Conservation (phyloP, 129 eudicot species). For the Escallonia herrerae region DNA sequence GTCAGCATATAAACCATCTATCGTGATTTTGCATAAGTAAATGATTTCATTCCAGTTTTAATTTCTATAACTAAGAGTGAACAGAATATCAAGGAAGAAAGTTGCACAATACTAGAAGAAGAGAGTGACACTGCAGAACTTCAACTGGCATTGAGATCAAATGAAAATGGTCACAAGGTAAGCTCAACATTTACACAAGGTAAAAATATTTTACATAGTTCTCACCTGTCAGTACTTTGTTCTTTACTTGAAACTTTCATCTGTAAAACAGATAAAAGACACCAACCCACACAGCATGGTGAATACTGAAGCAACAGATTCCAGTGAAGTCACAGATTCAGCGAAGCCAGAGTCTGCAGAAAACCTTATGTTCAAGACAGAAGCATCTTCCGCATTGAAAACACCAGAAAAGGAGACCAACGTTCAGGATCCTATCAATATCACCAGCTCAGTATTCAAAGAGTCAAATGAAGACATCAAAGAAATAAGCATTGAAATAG, state of each 20-base stretch:
- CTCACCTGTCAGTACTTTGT: not conserved
- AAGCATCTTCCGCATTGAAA: conserved; percentile 13
- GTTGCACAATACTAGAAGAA: not conserved
- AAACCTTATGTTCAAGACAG: conserved; percentile 10
- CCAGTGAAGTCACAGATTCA: conserved; percentile 10
- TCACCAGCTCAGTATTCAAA: conserved; percentile 10
- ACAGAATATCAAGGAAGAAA: conserved; percentile 8
- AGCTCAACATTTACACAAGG: not conserved
- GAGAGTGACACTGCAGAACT: not conserved
- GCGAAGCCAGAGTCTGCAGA: conserved; percentile 7
- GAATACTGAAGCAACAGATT: conserved; percentile 11
- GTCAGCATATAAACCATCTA: no score
- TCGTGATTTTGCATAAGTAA: no score
- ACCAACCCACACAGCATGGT: conserved; percentile 6
- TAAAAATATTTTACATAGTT: not conserved
- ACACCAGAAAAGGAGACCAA: conserved; percentile 19
- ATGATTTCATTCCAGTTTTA: no score
- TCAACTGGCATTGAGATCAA: not conserved
- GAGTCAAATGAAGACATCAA: conserved; percentile 7
- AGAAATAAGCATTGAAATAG: conserved; percentile 12
- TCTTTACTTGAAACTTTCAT: conserved; percentile 10
- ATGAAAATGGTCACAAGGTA: not conserved
- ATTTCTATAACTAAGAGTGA: not conserved
- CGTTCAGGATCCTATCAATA: conserved; percentile 3
- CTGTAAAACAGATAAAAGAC: conserved; percentile 18